A percentile compares a stretch with the other conserved stretches of the same genome.
Conservation (phyloP, 1,284 basidiomycete species). For the Marasmius tenuissimus region DNA sequence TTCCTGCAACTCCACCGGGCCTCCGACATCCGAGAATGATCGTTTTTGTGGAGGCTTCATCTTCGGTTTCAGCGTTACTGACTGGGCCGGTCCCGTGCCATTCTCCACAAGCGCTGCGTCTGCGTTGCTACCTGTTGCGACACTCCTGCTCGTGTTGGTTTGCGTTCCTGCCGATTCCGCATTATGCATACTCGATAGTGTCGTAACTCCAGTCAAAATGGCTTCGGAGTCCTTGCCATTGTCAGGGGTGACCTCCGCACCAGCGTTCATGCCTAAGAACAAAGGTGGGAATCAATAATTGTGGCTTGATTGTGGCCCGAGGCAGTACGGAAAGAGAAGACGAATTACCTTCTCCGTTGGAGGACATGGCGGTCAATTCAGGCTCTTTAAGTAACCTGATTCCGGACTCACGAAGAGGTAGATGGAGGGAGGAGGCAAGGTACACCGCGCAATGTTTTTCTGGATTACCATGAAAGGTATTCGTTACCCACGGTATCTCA, state of each 20-base stretch:
- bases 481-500: background rate
- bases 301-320: background rate
- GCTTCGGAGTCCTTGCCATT: background rate
- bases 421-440: background rate
- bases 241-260: slow-evolving; percentile 1
- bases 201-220: background rate
- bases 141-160: background rate
- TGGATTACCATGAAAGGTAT: background rate
- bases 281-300: background rate
- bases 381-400: background rate
- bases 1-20: background rate
- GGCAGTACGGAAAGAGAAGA: background rate
- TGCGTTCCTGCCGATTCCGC: background rate
- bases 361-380: background rate
- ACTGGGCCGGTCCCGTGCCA: background rate
- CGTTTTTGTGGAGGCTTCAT: background rate
- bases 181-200: background rate
- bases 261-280: background rate
- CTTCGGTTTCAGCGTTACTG: background rate
- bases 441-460: background rate
- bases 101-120: background rate
- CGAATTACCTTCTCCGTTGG: background rate
- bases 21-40: background rate
- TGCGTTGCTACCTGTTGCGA: background rate
- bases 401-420: background rate